These are phyloP conservation scores for Colletotrichum cuscutae DNA, from an alignment of 2,329 filamentous ascomycete species.

Conservation along the genomic window DNA sequence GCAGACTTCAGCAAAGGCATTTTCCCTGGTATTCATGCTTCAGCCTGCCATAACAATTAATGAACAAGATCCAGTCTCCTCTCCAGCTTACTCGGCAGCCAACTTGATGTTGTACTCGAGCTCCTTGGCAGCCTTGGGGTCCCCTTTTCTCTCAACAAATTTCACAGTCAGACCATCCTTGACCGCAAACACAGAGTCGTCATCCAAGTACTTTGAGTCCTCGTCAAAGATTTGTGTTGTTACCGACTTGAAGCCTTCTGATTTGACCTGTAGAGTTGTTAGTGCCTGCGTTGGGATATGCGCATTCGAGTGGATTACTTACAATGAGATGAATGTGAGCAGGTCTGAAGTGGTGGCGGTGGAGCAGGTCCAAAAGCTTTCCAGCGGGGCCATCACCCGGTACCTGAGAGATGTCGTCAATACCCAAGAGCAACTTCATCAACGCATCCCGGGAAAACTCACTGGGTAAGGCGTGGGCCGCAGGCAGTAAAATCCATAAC, in stretches of 20 bases:
- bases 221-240: constrained; percentile 81
- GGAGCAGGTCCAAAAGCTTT: constrained; percentile 61
- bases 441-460: not conserved
- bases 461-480: constrained; percentile 59
- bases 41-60: not conserved
- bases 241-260: constrained; percentile 72
- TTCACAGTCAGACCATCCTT: constrained; percentile 60
- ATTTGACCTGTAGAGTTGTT: constrained; percentile 45
- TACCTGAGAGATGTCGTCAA: constrained; percentile 37
- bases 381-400: constrained; percentile 64
- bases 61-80: rapidly evolving
- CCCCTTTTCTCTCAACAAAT: constrained; percentile 50
- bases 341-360: constrained; percentile 66
- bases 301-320: constrained; percentile 27
- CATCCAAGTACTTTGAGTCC: constrained; percentile 68
- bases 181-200: constrained; percentile 65
- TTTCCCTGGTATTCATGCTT: not conserved
- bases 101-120: constrained; percentile 68
- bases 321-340: constrained; percentile 71
- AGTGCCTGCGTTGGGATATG: constrained; percentile 31
- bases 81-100: not conserved
- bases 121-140: constrained; percentile 64
- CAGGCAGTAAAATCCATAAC: constrained; percentile 67
- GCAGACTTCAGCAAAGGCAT: not conserved
- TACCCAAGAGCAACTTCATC: too few species aligned